A percentile compares a stretch with the other conserved stretches of the same genome.
phyloP scores from a whole-genome alignment of 202 grass and related monocot genomes.

The Zoysia matrella region DNA sequence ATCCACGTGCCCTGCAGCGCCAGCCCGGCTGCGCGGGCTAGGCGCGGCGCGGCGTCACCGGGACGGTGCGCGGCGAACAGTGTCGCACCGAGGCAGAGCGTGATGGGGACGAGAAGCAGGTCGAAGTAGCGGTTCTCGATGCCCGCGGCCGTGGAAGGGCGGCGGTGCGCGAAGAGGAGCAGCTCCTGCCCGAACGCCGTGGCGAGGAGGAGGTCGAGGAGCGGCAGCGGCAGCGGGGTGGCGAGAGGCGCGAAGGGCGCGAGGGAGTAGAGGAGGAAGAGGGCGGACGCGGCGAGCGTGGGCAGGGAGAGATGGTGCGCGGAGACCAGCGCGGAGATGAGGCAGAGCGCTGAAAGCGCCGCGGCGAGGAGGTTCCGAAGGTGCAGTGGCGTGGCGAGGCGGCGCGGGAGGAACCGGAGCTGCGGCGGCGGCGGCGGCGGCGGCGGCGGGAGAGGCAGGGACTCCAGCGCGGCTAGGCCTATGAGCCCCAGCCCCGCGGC shows the following conservation, averaged over 20 bases:
- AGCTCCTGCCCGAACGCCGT: conserved; percentile 81
- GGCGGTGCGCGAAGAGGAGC: conserved; percentile 77
- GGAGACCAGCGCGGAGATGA: conserved; percentile 47
- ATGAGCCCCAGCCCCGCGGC: too few species aligned
- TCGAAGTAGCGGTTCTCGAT: conserved; percentile 97
- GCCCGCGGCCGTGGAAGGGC: conserved; percentile 66
- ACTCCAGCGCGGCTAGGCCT: conserved; percentile 54
- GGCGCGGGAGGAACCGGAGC: conserved; percentile 19
- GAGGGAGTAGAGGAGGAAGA: conserved; percentile 86
- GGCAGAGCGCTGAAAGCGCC: conserved; percentile 39
- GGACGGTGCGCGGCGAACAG: conserved; percentile 61
- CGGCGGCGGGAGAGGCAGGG: conserved; percentile 21
- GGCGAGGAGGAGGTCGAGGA: conserved; percentile 83
- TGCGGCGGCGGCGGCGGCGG: conserved; percentile 28
- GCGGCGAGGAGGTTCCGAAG: conserved; percentile 47
- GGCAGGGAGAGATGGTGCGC: conserved; percentile 66
- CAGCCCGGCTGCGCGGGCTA: conserved; percentile 72
- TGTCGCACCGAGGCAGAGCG: conserved; percentile 72
- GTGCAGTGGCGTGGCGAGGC: conserved; percentile 47
- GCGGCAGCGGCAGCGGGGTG: conserved; percentile 47
- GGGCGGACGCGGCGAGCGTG: conserved; percentile 64
- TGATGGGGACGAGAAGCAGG: conserved; percentile 80
- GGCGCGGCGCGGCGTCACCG: conserved; percentile 38
- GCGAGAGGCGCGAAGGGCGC: conserved; percentile 57
- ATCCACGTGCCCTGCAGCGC: conserved; percentile 97